Base-by-base conservation (phyloP, 31 red algal species). In the Endocladia muricata region DNA sequence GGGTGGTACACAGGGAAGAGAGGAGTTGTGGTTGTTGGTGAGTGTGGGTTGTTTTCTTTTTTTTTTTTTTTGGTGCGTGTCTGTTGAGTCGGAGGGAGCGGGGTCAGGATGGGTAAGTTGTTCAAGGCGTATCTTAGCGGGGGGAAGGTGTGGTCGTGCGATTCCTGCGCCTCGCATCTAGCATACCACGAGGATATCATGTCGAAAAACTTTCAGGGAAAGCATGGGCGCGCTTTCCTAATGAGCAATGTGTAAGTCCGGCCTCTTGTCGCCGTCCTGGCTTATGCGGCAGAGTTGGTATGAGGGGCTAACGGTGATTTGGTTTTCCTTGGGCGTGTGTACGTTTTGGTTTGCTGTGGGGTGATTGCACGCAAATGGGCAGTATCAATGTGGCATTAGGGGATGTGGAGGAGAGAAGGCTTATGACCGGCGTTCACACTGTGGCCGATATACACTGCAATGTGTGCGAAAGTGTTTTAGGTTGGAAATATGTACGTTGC, bases 401-500 rank as follows among this genome's bases (percentile, higher is more conserved):
- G n/a, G 74, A 85, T 13, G 70, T 88, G 32, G 94, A 90, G 59
- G 73, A 97, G 36, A 73, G 94, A 1, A 55, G 59, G 34, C 68
- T 97, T 9, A 71, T 93, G 38, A 97, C 94, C 25, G 94, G 94
- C 15, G 34, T 93, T 58, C 94, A 97, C 58, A 86, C 89, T 2
- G 90, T 97, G 4, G 94, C 90, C 8, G 94, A 97, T 37, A 78
- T 97, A 22, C 70, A 91, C 43, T 97, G 94, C 85, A 93, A 84
- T 37, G 72, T 93, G 19, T 97, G 94, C 49, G 64, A 93, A 7
- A 89, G 38, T 23, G 63, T 85, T 13, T 63, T 93, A 2, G 94
- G 94, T 2, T 97, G 94, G 94, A 97, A 97, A 74, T 97, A 97
- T 73, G 91, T 94, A 89, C 37, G 91, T 83, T 43, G 21, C 13